Evolutionary conservation across 768 basidiomycete species (phyloP).

Genomic region (Leccinum boreale): DNA sequence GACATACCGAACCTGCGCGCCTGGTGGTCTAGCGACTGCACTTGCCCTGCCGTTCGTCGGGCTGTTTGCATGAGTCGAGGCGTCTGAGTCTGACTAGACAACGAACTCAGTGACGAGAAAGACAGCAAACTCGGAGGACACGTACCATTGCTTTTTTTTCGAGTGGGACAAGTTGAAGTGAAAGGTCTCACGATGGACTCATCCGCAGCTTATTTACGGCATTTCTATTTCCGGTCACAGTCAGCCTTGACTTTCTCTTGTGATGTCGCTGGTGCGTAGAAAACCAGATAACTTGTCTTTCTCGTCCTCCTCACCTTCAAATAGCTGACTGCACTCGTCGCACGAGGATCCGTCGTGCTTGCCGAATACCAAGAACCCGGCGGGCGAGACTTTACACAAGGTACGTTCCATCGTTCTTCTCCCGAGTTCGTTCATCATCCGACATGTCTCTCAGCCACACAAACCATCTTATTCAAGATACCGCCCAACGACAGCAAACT

Average conservation of each 20-base stretch:
- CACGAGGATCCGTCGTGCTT: slow-evolving; percentile 74
- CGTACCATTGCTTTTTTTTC: slow-evolving; percentile 31
- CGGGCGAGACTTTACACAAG: slow-evolving; percentile 86
- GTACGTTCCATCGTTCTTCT: slow-evolving; percentile 36
- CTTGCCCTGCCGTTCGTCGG: slow-evolving; percentile 40
- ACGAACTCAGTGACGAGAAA: background rate
- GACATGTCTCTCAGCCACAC: slow-evolving; percentile 51
- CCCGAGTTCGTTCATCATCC: background rate
- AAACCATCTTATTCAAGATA: slow-evolving; percentile 92
- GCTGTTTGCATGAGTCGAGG: slow-evolving; percentile 42
- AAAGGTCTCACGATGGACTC: slow-evolving; percentile 8
- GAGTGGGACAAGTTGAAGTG: slow-evolving; percentile 16
- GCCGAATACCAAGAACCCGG: slow-evolving; percentile 77
- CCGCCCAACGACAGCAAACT: slow-evolving; percentile 85
- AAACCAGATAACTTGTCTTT: background rate
- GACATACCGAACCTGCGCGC: slow-evolving; percentile 77
- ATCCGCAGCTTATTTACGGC: slow-evolving; percentile 5
- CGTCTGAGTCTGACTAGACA: slow-evolving; percentile 79
- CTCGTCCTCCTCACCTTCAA: background rate
- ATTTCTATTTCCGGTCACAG: slow-evolving; percentile 15
- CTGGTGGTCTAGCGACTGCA: slow-evolving; percentile 68
- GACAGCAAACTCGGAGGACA: background rate
- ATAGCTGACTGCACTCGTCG: slow-evolving; percentile 83
- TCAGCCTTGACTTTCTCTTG: too few relatives aligned
- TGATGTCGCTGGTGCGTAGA: slow-evolving; percentile 27